Conservation (phyloP, 306 rosid genomes). For the Rubus idaeus region DNA sequence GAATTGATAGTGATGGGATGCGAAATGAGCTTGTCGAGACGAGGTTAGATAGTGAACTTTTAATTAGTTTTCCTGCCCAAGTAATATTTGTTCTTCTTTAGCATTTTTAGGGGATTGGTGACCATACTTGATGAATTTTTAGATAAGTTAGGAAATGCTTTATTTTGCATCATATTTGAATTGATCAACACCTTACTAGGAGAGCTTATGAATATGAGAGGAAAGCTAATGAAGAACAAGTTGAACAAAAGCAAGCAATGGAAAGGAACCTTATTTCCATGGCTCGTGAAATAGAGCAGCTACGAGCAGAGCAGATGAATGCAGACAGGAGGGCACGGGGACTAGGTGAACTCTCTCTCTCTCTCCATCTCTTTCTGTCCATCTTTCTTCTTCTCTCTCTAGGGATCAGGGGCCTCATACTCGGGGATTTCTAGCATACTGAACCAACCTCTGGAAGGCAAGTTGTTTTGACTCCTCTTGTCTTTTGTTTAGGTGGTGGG, state of each 20-base stretch:
- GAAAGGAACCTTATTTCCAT: conserved; percentile 48
- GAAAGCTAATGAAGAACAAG: conserved; percentile 41
- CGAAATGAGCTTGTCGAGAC: conserved; percentile 45
- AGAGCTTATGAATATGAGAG: conserved; percentile 48
- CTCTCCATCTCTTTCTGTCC: background rate
- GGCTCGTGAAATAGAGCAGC: conserved; percentile 52
- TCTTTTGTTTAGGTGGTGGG: conserved; percentile 36
- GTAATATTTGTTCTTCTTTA: background rate
- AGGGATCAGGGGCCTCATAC: background rate
- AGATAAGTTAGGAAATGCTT: background rate
- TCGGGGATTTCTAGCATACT: background rate
- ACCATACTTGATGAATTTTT: background rate
- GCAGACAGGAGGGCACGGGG: conserved; percentile 30
- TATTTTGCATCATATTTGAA: conserved; percentile 15
- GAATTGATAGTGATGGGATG: conserved; percentile 41
- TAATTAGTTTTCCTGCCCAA: conserved; percentile 13
- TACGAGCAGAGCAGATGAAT: conserved; percentile 38
- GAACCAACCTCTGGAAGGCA: conserved; percentile 10
- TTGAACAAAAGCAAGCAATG: conserved; percentile 44
- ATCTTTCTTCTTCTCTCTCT: background rate
- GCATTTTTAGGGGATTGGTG: conserved; percentile 5
- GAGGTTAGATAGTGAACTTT: conserved; percentile 38
- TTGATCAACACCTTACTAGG: conserved; percentile 37
- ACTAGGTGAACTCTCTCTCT: conserved; percentile 33
- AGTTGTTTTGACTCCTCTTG: conserved; percentile 24